Evolutionary conservation across 1,284 basidiomycete species (phyloP).

Genomic region (Calocybe gambosa): DNA sequence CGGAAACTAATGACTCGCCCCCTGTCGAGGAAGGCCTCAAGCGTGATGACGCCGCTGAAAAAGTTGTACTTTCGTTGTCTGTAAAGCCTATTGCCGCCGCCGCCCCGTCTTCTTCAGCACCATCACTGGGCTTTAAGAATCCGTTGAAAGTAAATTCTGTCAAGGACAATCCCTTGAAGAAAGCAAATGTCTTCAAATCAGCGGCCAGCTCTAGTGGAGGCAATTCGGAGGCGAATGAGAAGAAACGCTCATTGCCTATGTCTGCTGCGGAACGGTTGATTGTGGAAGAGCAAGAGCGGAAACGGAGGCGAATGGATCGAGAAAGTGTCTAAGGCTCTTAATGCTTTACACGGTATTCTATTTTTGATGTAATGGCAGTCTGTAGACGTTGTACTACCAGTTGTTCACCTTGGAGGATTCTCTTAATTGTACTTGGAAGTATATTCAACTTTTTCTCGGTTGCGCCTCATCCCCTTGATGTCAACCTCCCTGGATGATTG

Average conservation of each 20-base stretch:
- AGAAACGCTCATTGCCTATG: slow-evolving; percentile 57
- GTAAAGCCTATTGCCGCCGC: slow-evolving; percentile 40
- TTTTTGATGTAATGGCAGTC: slow-evolving; percentile 6
- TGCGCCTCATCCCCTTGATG: no score
- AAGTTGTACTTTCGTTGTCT: slow-evolving; percentile 66
- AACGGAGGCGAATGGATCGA: slow-evolving; percentile 63
- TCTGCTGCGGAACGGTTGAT: slow-evolving; percentile 83
- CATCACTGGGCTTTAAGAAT: slow-evolving; percentile 59
- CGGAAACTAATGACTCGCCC: slow-evolving; percentile 31
- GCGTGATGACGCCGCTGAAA: slow-evolving; percentile 67
- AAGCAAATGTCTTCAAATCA: slow-evolving; percentile 71
- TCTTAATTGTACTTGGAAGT: no score
- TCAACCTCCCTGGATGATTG: slow-evolving; percentile 1
- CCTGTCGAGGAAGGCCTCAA: slow-evolving; percentile 59
- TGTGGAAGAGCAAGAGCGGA: slow-evolving; percentile 81
- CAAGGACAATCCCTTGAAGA: slow-evolving; percentile 58
- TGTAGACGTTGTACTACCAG: slow-evolving; percentile 2
- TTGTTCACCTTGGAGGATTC: slow-evolving; percentile 1
- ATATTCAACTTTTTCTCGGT: no score
- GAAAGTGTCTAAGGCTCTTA: slow-evolving; percentile 2
- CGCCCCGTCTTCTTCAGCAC: slow-evolving; percentile 18
- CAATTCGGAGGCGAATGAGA: slow-evolving; percentile 32
- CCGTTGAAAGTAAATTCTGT: slow-evolving; percentile 43
- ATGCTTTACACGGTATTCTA: not conserved
- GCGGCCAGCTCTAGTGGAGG: slow-evolving; percentile 21